These are phyloP conservation scores for Ustilago tritici DNA, from an alignment of 1,284 basidiomycete genomes.

Conservation along the genomic window DNA sequence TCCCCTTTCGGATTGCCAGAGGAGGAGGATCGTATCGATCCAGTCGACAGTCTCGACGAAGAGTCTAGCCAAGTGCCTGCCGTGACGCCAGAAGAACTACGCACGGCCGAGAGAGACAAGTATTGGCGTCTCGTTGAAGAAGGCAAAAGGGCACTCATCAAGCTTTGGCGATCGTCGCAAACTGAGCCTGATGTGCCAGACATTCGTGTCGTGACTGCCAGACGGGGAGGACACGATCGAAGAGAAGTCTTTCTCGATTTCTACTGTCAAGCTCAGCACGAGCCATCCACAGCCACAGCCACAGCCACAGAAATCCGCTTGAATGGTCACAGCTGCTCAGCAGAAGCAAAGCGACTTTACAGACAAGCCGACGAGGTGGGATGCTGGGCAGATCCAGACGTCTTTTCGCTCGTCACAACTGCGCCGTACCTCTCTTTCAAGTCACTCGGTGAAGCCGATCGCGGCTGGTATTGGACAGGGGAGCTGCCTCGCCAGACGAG, in stretches of 20 bases:
- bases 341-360: not conserved
- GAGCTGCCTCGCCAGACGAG: constrained; percentile 33
- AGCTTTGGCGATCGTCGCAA: constrained; percentile 24
- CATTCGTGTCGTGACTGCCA: constrained; percentile 36
- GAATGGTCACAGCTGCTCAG: not conserved
- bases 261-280: constrained; percentile 37
- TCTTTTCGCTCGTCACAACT: constrained; percentile 30
- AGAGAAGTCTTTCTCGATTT: constrained; percentile 45
- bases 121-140: constrained; percentile 34
- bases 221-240: constrained; percentile 40
- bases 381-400: constrained; percentile 41
- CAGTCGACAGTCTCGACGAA: not conserved
- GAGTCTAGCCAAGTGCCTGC: not conserved
- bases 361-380: constrained; percentile 21
- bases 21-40: not conserved
- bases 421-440: constrained; percentile 36
- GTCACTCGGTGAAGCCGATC: constrained; percentile 8
- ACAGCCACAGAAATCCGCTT: not conserved
- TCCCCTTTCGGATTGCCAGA: not conserved
- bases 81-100: constrained; percentile 21
- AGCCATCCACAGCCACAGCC: not conserved
- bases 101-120: constrained; percentile 27
- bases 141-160: constrained; percentile 26
- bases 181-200: constrained; percentile 8
- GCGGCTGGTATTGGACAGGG: constrained; percentile 39